Conservation (phyloP, 2,329 filamentous ascomycete genomes). For the Fusarium sp. region DNA sequence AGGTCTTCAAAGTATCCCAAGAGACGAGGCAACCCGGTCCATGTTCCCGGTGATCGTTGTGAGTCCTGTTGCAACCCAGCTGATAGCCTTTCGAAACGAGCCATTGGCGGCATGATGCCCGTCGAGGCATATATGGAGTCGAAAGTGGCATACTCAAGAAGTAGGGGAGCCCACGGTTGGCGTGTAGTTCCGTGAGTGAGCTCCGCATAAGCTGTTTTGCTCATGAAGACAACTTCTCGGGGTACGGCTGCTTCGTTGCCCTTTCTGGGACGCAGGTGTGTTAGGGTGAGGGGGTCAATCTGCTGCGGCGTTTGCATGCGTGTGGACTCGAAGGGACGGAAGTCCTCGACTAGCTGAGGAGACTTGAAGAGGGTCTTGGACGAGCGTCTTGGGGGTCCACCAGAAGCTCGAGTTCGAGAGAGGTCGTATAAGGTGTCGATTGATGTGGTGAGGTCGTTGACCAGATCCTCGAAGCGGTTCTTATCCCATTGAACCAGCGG, state of each 20-base stretch:
- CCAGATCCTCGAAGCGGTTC: conserved; percentile 78
- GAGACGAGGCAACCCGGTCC: conserved; percentile 71
- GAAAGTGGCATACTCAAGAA: conserved; percentile 79
- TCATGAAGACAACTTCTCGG: conserved; percentile 63
- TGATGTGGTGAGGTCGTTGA: conserved; percentile 79
- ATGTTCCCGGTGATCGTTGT: conserved; percentile 65
- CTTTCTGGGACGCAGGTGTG: conserved; percentile 59
- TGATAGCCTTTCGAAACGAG: conserved; percentile 73
- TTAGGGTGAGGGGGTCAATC: conserved; percentile 67
- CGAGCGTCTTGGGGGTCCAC: conserved; percentile 48
- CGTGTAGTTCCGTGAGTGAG: conserved; percentile 57
- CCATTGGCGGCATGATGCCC: conserved; percentile 73
- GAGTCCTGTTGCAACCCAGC: conserved; percentile 68
- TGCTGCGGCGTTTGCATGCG: conserved; percentile 72
- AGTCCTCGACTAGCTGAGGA: conserved; percentile 57
- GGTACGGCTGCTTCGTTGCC: conserved; percentile 49
- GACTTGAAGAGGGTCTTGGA: conserved; percentile 53
- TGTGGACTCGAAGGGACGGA: conserved; percentile 67
- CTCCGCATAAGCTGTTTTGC: conserved; percentile 64
- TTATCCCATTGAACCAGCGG: conserved; percentile 75
- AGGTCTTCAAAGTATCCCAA: conserved; percentile 82
- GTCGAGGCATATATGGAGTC: conserved; percentile 72
- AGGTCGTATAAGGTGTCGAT: conserved; percentile 86
- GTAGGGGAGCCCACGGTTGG: conserved; percentile 66
- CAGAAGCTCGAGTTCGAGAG: conserved; percentile 72